phyloP scores from a whole-genome alignment of 805 yeast species.

The Teunomyces funiuensis region DNA sequence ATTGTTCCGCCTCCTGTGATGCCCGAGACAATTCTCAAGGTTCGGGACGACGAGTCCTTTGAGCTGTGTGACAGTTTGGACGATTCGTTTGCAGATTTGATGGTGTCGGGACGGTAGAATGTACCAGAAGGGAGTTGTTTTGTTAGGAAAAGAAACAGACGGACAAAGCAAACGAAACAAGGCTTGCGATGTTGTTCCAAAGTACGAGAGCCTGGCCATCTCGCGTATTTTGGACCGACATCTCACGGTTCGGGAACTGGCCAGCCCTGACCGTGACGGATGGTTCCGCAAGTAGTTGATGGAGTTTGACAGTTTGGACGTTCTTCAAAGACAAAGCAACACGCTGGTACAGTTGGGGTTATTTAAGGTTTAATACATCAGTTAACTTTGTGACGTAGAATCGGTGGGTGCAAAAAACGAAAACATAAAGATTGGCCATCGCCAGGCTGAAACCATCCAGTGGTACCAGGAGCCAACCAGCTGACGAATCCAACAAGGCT shows the following conservation, averaged over 20 bases:
- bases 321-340: not conserved
- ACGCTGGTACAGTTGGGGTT: no score
- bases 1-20: not conserved
- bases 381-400: no score
- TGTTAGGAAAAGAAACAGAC: no score
- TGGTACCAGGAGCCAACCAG: no score
- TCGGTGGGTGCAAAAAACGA: not conserved
- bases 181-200: not conserved
- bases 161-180: no score
- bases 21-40: not conserved
- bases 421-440: no score
- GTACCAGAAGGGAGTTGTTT: no score
- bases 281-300: not conserved
- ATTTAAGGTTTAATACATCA: no score
- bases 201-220: not conserved
- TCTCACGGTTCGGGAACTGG: not conserved
- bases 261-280: not conserved
- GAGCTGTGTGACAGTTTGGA: not conserved
- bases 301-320: not conserved
- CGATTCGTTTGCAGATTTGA: not conserved
- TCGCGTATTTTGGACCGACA: not conserved
- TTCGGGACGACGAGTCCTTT: not conserved
- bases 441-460: no score
- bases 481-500: no score
- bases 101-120: no score